Conservation (phyloP, 805 yeast genomes). For the Ogataea glucozyma region DNA sequence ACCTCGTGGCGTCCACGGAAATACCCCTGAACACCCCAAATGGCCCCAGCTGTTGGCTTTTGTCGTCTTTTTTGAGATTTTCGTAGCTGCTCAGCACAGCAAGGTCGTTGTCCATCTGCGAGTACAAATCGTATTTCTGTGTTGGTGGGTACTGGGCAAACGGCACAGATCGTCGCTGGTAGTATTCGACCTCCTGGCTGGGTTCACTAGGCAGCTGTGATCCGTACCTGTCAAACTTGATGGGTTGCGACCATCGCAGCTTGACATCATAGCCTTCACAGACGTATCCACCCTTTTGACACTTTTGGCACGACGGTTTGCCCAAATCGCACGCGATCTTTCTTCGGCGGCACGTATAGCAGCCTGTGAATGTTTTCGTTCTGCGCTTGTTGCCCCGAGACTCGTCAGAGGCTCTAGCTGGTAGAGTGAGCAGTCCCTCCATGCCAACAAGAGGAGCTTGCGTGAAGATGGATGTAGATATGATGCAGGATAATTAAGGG, state of each 20-base stretch:
- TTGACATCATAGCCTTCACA: constrained; percentile 87
- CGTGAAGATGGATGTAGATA: too few relatives aligned
- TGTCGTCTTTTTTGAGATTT: constrained; percentile 39
- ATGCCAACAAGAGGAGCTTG: neutral
- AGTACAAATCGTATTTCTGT: constrained; percentile 64
- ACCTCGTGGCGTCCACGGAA: too few relatives aligned
- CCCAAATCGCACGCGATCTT: constrained; percentile 79
- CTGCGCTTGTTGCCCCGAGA: constrained; percentile 32
- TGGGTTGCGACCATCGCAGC: constrained; percentile 72
- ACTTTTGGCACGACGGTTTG: constrained; percentile 70
- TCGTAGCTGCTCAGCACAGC: constrained; percentile 52
- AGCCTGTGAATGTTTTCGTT: constrained; percentile 80
- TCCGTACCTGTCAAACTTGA: constrained; percentile 50
- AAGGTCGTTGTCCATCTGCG: constrained; percentile 77
- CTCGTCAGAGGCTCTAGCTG: neutral
- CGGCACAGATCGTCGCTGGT: constrained; percentile 69
- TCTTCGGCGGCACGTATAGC: constrained; percentile 82
- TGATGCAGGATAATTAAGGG: too few relatives aligned
- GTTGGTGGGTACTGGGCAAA: constrained; percentile 71
- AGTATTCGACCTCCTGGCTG: constrained; percentile 48
- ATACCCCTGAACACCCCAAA: constrained; percentile 81
- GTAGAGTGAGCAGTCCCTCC: too few relatives aligned
- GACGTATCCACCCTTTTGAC: constrained; percentile 61
- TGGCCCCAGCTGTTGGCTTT: constrained; percentile 54
- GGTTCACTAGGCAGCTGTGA: constrained; percentile 36